These are phyloP conservation scores for Pythium folliculosum DNA, from an alignment of 352 stramenopile genomes.

Conservation along the genomic window DNA sequence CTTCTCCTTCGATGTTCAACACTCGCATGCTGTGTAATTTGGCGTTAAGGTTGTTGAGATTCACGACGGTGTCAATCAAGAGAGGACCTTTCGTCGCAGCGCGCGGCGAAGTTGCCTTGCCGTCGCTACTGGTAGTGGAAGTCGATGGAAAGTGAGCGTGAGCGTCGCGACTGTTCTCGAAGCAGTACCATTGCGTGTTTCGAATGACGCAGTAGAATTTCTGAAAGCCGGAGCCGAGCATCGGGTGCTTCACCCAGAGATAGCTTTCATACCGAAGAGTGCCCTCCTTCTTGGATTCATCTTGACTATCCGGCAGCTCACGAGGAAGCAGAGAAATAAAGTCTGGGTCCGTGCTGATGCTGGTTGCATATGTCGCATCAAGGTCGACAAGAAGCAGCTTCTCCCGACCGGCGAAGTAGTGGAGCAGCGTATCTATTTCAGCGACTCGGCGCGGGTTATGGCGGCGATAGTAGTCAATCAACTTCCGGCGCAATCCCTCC, in stretches of 20 bases:
- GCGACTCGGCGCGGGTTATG: constrained; percentile 88
- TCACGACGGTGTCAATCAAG: constrained; percentile 19
- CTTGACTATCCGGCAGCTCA: not conserved
- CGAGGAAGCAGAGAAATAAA: constrained; percentile 28
- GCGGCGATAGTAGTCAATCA: constrained; percentile 90
- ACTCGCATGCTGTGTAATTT: constrained; percentile 34
- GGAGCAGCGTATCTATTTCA: constrained; percentile 74
- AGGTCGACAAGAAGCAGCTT: constrained; percentile 56
- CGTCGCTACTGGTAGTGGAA: not conserved
- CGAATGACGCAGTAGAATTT: constrained; percentile 30
- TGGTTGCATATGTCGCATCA: constrained; percentile 63
- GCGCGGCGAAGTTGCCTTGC: not conserved
- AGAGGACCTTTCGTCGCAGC: constrained; percentile 7
- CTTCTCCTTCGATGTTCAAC: constrained; percentile 25
- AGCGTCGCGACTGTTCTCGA: constrained; percentile 27
- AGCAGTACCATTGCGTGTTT: constrained; percentile 27
- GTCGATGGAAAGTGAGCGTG: constrained; percentile 5
- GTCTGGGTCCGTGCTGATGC: constrained; percentile 34
- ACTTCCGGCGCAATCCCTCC: constrained; percentile 33
- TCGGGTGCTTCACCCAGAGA: constrained; percentile 30
- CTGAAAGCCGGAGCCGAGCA: constrained; percentile 22
- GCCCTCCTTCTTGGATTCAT: constrained; percentile 1
- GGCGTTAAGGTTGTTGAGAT: constrained; percentile 26
- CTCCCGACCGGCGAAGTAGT: constrained; percentile 63
- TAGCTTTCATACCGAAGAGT: constrained; percentile 24